Evolutionary conservation across 108 stramenopile species (phyloP).

Genomic region (Cylindrotheca closterium): DNA sequence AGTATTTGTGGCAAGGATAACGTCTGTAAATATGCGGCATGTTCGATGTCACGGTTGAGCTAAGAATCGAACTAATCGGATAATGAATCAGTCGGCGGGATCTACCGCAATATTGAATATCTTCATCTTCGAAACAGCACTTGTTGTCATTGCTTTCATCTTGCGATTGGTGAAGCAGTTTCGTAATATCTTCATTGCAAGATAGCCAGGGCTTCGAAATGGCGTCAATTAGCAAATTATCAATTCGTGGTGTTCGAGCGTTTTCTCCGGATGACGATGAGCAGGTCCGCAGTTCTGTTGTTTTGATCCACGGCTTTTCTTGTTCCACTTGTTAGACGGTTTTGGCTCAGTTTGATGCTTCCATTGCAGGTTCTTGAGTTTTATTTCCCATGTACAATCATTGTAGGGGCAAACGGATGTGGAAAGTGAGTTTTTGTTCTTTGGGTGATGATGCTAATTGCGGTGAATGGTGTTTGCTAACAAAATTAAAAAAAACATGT

Average conservation of each 20-base stretch:
- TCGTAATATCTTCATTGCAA: too few species aligned
- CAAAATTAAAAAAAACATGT: background rate
- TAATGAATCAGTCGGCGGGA: too few species aligned
- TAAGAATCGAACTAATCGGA: too few species aligned
- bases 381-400: conserved; percentile 97
- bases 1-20: too few species aligned
- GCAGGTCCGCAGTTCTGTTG: conserved; percentile 38
- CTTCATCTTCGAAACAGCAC: too few species aligned
- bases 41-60: too few species aligned
- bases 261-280: conserved; percentile 97
- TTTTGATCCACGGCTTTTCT: background rate
- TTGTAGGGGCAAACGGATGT: conserved; percentile 92
- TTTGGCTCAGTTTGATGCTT: conserved; percentile 1
- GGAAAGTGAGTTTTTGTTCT: conserved; percentile 37
- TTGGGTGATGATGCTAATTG: conserved; percentile 1
- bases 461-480: background rate
- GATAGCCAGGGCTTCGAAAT: too few species aligned
- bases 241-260: conserved; percentile 94
- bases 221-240: conserved; percentile 94
- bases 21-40: too few species aligned
- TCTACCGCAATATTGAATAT: too few species aligned
- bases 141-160: too few species aligned
- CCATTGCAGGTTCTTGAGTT: conserved; percentile 80
- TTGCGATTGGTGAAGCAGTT: too few species aligned
- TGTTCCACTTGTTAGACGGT: background rate